Percentiles rank a stretch among this genome's conserved stretches.
Conservation (phyloP, 805 yeast genomes). For the Wickerhamiella domercqiae region DNA sequence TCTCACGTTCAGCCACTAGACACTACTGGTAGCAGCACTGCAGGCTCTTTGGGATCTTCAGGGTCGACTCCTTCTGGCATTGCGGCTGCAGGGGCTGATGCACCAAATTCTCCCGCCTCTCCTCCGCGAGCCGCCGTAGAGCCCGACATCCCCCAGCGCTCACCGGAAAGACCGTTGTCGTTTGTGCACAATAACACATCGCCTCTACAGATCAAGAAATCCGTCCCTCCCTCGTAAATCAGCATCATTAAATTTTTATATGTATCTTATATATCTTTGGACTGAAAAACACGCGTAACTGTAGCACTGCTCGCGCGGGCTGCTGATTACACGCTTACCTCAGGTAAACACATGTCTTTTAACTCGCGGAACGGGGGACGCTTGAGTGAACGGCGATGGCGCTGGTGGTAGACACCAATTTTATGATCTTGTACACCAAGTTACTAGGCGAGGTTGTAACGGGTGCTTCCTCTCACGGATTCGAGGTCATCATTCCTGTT, state of each 20-base stretch:
- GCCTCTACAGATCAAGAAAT: conserved; percentile 1
- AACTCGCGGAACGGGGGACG: too few species aligned
- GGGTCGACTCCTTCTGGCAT: neutral
- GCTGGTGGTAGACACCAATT: conserved; percentile 71
- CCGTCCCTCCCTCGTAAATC: too few species aligned
- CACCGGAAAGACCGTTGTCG: neutral
- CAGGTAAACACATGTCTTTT: too few species aligned
- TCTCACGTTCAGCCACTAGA: neutral
- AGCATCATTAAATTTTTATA: too few species aligned
- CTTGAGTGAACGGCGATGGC: too few species aligned
- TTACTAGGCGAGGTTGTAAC: conserved; percentile 38
- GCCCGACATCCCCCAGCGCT: neutral
- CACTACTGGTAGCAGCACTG: neutral
- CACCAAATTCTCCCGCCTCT: neutral
- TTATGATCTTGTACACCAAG: conserved; percentile 51
- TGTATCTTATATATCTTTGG: too few species aligned
- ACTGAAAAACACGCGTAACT: too few species aligned
- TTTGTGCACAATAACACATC: neutral
- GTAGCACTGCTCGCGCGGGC: too few species aligned
- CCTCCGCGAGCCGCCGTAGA: neutral
- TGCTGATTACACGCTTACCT: too few species aligned
- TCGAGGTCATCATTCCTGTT: conserved; percentile 49
- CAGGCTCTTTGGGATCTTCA: neutral
- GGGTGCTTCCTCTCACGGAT: conserved; percentile 29
- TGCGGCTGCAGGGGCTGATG: neutral